phyloP scores from a whole-genome alignment of 2,329 filamentous ascomycete genomes.

The Clarireedia sp. region DNA sequence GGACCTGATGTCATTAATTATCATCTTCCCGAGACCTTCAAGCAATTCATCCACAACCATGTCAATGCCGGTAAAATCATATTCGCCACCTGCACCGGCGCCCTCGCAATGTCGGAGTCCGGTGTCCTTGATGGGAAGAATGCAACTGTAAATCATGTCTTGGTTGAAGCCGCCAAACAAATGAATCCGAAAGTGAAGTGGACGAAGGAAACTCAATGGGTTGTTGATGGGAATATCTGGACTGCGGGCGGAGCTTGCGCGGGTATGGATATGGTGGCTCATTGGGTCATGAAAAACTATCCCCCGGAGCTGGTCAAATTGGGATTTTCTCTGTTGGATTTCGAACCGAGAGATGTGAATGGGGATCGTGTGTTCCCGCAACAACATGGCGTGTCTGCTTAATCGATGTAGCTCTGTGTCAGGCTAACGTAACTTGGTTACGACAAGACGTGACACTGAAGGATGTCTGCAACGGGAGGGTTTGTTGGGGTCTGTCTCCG shows the following conservation, averaged over 20 bases:
- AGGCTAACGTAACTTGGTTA: too few species aligned
- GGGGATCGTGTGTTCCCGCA: constrained; percentile 27
- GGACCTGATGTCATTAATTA: constrained; percentile 28
- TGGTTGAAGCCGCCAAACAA: constrained; percentile 26
- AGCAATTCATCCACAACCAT: constrained; percentile 31
- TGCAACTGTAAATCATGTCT: constrained; percentile 37
- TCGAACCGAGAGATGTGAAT: constrained; percentile 22
- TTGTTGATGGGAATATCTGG: constrained; percentile 40
- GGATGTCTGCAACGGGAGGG: too few species aligned
- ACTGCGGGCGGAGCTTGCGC: constrained; percentile 38
- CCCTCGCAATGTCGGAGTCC: constrained; percentile 26
- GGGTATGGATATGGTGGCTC: constrained; percentile 33
- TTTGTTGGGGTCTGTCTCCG: too few species aligned
- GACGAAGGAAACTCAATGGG: constrained; percentile 36
- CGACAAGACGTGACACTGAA: too few species aligned
- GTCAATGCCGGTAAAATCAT: constrained; percentile 31
- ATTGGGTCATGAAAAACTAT: constrained; percentile 22
- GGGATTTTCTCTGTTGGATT: constrained; percentile 18
- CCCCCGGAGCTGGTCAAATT: constrained; percentile 16
- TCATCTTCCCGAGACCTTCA: constrained; percentile 26
- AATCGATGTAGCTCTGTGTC: too few species aligned
- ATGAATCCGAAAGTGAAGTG: constrained; percentile 36
- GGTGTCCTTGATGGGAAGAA: constrained; percentile 36
- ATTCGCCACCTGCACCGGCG: constrained; percentile 34
- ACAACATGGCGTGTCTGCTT: constrained; percentile 7